Conservation (phyloP, 1,284 basidiomycete species). For the Wallemia ichthyophaga region DNA sequence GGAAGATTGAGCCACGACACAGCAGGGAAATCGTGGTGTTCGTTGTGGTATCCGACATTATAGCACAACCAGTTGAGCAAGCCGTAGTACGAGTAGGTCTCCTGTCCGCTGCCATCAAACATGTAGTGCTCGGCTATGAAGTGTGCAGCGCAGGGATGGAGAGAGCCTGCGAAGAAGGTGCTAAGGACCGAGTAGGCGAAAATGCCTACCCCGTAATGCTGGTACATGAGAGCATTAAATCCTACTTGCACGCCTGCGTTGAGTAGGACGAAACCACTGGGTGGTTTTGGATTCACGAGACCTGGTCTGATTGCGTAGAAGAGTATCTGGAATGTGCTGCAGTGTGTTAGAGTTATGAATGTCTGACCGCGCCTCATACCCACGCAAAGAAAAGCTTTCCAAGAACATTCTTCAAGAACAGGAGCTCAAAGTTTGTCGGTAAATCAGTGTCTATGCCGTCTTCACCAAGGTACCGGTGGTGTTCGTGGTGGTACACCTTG, state of each 20-base stretch:
- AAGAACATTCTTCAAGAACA: conserved; percentile 72
- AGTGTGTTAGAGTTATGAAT: neutral
- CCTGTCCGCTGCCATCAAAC: conserved; percentile 63
- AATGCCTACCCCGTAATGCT: conserved; percentile 28
- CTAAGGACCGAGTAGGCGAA: conserved; percentile 57
- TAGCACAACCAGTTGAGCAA: conserved; percentile 72
- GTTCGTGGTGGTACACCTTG: conserved; percentile 89
- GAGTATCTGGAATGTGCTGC: conserved; percentile 85
- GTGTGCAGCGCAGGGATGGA: conserved; percentile 86
- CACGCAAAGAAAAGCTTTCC: conserved; percentile 95
- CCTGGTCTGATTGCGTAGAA: conserved; percentile 92
- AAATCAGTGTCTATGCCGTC: conserved; percentile 88
- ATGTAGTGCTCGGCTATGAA: conserved; percentile 93
- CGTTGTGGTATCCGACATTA: conserved; percentile 96
- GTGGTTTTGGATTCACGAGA: conserved; percentile 57
- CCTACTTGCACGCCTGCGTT: conserved; percentile 40
- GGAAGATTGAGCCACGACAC: conserved; percentile 87
- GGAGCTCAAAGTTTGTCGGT: conserved; percentile 53
- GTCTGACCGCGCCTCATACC: conserved; percentile 12
- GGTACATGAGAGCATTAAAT: conserved; percentile 40
- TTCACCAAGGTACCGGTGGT: conserved; percentile 81
- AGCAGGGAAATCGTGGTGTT: conserved; percentile 95
- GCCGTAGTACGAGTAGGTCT: conserved; percentile 94
- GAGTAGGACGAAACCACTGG: conserved; percentile 53
- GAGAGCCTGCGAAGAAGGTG: conserved; percentile 76